Base-by-base conservation (phyloP, 371 early-diverging fungal genomes). In the Circinella minor region DNA sequence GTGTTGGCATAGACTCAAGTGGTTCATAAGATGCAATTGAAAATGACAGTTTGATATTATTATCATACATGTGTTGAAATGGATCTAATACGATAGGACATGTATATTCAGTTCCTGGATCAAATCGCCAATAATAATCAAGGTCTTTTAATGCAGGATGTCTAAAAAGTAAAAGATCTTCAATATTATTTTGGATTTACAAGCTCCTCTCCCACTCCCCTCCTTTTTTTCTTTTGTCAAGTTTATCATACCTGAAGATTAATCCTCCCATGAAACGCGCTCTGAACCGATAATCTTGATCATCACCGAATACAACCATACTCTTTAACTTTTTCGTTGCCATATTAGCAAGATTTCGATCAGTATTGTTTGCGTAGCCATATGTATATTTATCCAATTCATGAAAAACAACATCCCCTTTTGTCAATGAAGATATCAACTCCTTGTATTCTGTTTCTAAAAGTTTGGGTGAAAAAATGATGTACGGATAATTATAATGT, bases 1-100 rank as follows among this genome's bases (percentile, higher is more conserved):
- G 81, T 0, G 92, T 86, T 0, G 93, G 92, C 36, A 98, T 92
- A 0, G 97, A 96, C 36, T 85, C 82, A 61, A 46, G 36, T 11
- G 67, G 60, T 36, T 54, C 67, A 60, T 87, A 85, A 1, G 96
- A 73, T 3, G 93, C 87, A 67, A 98, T 93, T 4, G 91, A 91
- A 71, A 93, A 93, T 15, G 81, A 79, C 7, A 77, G 64, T 37
- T 70, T 79, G 51, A 80, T 77, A 9, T 77, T 73, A 49, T 81
- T 71, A 36, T 78, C 76, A 47, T 67, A 69, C 81, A 84, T 81
- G 48, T 64, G 76, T 48, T 80, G 71, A 34, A 84, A 84, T 8
- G 78, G 78, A 65, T 84, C 80, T 46, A 77, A 75, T 6, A 69
- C 55, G n/a, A 84, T 72, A 11, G 81, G 80, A 68, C 81, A 84